Percentiles rank a stretch among this genome's conserved stretches.
Conservation (phyloP, 1,139 yeast genomes). For the Hansenula anomala region DNA sequence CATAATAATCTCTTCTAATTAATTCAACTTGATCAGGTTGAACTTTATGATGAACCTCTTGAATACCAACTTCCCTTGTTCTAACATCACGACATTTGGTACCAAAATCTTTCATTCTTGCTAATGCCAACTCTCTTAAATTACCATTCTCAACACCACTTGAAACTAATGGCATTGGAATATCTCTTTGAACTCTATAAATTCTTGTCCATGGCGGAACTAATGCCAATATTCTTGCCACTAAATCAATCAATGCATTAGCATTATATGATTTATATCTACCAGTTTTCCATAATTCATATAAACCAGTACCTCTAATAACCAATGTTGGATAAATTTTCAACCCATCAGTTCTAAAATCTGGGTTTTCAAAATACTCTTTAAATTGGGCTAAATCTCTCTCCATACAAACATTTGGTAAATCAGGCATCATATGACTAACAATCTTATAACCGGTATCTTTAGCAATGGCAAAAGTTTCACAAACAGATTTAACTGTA, state of each 20-base stretch:
- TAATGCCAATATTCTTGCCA: slow-evolving; percentile 89
- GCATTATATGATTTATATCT: slow-evolving; percentile 93
- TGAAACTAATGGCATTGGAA: slow-evolving; percentile 98
- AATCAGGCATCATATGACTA: slow-evolving; percentile 99
- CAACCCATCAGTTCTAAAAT: slow-evolving; percentile 93
- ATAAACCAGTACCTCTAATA: slow-evolving; percentile 94
- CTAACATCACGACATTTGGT: slow-evolving; percentile 96
- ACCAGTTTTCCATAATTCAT: slow-evolving; percentile 97
- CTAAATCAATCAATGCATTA: slow-evolving; percentile 87
- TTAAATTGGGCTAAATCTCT: slow-evolving; percentile 93
- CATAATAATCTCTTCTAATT: slow-evolving; percentile 91
- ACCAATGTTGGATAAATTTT: slow-evolving; percentile 95
- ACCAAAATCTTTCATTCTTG: slow-evolving; percentile 98
- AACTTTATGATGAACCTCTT: slow-evolving; percentile 95
- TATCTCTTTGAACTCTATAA: slow-evolving; percentile 96
- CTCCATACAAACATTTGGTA: slow-evolving; percentile 98
- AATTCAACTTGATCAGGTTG: slow-evolving; percentile 97
- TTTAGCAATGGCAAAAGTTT: slow-evolving; percentile 91
- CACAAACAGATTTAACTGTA: slow-evolving; percentile 93
- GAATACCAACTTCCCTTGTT: slow-evolving; percentile 97
- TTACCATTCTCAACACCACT: slow-evolving; percentile 99
- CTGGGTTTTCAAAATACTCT: slow-evolving; percentile 96
- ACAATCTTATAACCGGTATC: slow-evolving; percentile 98
- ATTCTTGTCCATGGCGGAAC: slow-evolving; percentile 99
- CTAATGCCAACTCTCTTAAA: slow-evolving; percentile 88